These are phyloP conservation scores for Xenoacremonium recifei DNA, from an alignment of 2,329 filamentous ascomycete species.

Conservation along the genomic window DNA sequence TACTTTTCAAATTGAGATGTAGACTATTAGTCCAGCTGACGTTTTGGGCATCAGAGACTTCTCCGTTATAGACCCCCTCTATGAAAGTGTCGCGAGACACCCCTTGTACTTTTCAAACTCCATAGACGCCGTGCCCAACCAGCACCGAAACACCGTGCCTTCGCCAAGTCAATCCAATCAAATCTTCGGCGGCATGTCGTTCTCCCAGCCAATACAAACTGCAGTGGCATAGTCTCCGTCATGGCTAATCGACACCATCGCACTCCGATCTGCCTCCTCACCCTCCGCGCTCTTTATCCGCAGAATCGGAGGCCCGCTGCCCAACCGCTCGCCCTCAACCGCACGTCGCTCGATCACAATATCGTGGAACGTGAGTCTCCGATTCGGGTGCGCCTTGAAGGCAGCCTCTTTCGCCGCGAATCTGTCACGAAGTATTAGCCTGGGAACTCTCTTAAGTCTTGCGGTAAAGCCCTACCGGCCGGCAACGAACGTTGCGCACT, in stretches of 20 bases:
- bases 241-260: conserved; percentile 79
- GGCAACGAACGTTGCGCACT: conserved; percentile 33
- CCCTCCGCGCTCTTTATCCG: conserved; percentile 34
- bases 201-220: conserved; percentile 55
- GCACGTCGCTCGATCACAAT: conserved; percentile 44
- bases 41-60: too few species aligned
- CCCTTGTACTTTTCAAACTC: too few species aligned
- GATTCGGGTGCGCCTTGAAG: conserved; percentile 67
- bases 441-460: background rate
- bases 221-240: conserved; percentile 80
- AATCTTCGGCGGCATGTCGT: too few species aligned
- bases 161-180: too few species aligned
- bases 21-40: too few species aligned
- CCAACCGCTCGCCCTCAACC: conserved; percentile 24
- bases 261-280: conserved; percentile 48
- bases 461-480: conserved; percentile 28
- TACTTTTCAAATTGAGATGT: too few species aligned
- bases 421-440: conserved; percentile 31
- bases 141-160: too few species aligned
- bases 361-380: conserved; percentile 60
- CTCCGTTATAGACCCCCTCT: background rate
- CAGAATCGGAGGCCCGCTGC: conserved; percentile 44
- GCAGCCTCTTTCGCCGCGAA: conserved; percentile 75
- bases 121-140: too few species aligned
- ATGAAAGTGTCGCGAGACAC: too few species aligned